These are phyloP conservation scores for Eimeria sp. DNA, from an alignment of 169 alveolate species.

Conservation along the genomic window DNA sequence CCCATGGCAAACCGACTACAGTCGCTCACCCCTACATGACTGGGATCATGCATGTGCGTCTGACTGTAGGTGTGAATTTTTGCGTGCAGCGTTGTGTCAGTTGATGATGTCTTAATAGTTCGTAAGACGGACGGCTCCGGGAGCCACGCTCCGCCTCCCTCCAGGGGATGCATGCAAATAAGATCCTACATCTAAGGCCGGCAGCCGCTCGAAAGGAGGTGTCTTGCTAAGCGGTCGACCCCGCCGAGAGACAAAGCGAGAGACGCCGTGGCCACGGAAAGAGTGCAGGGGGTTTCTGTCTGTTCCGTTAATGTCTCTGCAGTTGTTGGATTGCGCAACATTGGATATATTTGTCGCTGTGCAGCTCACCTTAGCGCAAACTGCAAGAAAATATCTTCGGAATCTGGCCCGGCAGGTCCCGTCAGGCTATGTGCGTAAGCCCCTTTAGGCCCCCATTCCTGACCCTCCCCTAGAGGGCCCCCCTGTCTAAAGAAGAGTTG, in stretches of 20 bases:
- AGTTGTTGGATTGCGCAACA: not conserved
- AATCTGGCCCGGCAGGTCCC: not conserved
- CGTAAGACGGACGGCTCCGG: not conserved
- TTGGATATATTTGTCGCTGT: not conserved
- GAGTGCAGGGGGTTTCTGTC: not conserved
- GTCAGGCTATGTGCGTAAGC: not conserved
- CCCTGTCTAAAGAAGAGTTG: conserved; percentile 32
- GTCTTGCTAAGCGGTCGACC: not conserved
- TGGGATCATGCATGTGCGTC: not conserved
- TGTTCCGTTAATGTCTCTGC: not conserved
- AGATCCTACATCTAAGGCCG: not conserved
- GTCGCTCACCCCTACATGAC: not conserved
- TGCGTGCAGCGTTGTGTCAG: not conserved
- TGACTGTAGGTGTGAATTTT: not conserved
- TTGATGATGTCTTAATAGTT: not conserved
- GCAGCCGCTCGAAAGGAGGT: not conserved
- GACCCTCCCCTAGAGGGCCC: not conserved
- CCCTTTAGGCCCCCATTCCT: not conserved
- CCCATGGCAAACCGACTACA: not conserved
- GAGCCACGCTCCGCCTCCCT: not conserved
- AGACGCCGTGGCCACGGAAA: not conserved
- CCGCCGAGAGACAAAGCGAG: not conserved
- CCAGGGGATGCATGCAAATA: not conserved
- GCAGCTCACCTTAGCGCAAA: not conserved
- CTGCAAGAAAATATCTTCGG: not conserved